Base-by-base conservation (phyloP, 2,329 filamentous ascomycete genomes). In the Calcarisporium arbuscula region DNA sequence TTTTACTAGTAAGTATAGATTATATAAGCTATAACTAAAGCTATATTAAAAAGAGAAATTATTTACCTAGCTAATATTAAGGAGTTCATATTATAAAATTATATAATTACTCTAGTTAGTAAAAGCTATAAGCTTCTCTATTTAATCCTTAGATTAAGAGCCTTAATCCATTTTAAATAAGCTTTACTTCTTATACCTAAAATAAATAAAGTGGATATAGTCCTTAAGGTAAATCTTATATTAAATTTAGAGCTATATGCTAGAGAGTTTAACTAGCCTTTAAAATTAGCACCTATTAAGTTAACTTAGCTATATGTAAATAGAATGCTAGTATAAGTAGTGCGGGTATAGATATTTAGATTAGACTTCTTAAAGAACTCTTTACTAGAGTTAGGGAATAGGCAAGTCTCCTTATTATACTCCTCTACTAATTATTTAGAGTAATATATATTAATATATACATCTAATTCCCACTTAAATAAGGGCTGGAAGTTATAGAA, bases 311-410 rank as follows among this genome's bases (percentile, higher is more conserved):
- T 85, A 51, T 90, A 95, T n/a, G 85, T 67, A 51, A 85, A 95
- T 8, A 79, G 78, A 45, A 79, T 65, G 14, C 85, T 82, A 45
- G 87, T 73, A 53, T 95, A 90, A 0, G 82, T 80, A 9, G 76
- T 80, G 38, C 82, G 80, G 35, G 90, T 68, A 53, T 96, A 90
- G 1, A 80, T 76, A 12, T 81, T 84, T 32, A 94, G 69, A 49
- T 95, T 95, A n/a, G 82, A 82, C 41, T 75, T 78, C 52, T 83
- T 85, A 14, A 85, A 89, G 59, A 95, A 95, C 35, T 69, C 76
- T 51, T 85, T 85, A 36, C 64, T 68, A 56, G 89, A 95, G 16
- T 73, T 80, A 0, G 69, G 61, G 50, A 80, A 70, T 1, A 77
- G 71, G 54, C 90, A 95, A 2, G 63, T 56, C 32, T 82, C 76